Evolutionary conservation across 1,139 yeast species (phyloP).

Genomic region (Protomyces inundatus): DNA sequence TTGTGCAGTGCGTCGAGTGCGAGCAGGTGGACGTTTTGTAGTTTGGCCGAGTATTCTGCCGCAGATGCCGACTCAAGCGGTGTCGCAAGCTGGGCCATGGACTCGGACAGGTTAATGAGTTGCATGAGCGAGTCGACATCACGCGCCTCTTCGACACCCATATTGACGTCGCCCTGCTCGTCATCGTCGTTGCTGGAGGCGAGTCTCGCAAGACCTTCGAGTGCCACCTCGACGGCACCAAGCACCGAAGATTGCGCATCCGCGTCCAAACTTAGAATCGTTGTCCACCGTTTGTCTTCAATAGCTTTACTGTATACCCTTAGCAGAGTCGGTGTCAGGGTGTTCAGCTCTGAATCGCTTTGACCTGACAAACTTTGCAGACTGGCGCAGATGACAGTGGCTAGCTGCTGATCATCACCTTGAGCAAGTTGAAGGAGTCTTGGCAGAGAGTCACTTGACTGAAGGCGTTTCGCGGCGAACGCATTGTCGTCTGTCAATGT

Average conservation of each 20-base stretch:
- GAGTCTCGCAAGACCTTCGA: not conserved
- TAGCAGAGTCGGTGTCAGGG: not conserved
- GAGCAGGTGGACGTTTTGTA: constrained; percentile 39
- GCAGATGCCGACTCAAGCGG: not conserved
- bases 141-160: constrained; percentile 9
- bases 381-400: not conserved
- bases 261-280: not conserved
- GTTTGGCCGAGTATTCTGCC: not conserved
- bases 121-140: constrained; percentile 23
- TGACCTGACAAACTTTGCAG: not conserved
- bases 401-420: not conserved
- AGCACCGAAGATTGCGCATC: not conserved
- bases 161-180: constrained; percentile 22
- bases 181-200: not conserved
- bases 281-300: not conserved
- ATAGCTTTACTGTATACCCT: not conserved
- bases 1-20: constrained; percentile 67
- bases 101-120: not conserved
- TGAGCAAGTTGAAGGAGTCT: not conserved
- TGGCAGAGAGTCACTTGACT: not conserved
- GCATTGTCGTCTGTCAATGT: constrained; percentile 29
- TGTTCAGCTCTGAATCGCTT: not conserved
- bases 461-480: not conserved
- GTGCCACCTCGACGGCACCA: not conserved
- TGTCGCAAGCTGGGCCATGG: not conserved